Percentiles rank a stretch among this genome's conserved stretches.
Conservation (phyloP, 2,329 filamentous ascomycete species). For the Cyanodermella asteris region DNA sequence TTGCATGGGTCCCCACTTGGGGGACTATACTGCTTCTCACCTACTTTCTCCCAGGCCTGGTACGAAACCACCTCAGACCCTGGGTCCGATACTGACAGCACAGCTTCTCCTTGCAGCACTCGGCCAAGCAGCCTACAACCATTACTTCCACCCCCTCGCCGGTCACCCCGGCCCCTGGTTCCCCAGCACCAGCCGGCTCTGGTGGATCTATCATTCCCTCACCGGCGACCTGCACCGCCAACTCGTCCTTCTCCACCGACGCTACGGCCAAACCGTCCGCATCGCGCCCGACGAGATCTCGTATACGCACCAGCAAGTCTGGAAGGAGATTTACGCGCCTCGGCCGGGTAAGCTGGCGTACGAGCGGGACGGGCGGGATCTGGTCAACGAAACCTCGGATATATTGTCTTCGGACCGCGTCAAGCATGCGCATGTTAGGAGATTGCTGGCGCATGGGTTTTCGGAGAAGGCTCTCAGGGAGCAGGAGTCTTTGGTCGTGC, state of each 20-base stretch:
- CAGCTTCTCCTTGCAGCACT: constrained; percentile 1
- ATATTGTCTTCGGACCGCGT: constrained; percentile 1
- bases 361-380: no score
- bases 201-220: constrained; percentile 1
- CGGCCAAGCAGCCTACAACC: constrained; percentile 13
- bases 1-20: no score
- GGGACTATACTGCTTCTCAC: no score
- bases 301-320: constrained; percentile 1
- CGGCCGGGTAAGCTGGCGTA: no score
- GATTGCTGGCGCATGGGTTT: constrained; percentile 10
- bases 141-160: constrained; percentile 21
- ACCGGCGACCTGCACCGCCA: constrained; percentile 1
- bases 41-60: no score
- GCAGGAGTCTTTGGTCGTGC: constrained; percentile 4
- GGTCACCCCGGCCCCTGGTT: constrained; percentile 21
- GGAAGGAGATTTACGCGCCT: constrained; percentile 3
- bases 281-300: constrained; percentile 4
- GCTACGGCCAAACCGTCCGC: constrained; percentile 4
- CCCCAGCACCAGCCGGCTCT: no score
- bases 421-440: constrained; percentile 9
- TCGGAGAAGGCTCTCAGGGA: constrained; percentile 10
- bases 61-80: no score
- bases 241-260: constrained; percentile 1
- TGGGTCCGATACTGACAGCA: no score
- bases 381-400: no score